Percentiles rank a stretch among this genome's conserved stretches.
Evolutionary conservation across 306 rosid species (phyloP).

Genomic region (Benincasa hispida): DNA sequence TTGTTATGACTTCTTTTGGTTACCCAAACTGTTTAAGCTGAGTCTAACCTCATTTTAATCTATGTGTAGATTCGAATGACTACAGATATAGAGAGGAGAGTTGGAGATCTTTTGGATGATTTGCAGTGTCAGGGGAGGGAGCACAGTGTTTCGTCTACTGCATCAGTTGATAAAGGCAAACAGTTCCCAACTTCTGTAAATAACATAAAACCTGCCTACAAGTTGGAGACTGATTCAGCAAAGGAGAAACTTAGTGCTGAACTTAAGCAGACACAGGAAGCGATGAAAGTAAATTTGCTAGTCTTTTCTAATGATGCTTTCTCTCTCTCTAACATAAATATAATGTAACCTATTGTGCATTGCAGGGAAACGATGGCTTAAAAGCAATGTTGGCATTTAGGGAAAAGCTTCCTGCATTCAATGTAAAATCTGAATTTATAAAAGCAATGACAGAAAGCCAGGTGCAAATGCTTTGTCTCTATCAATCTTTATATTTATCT

Average conservation of each 20-base stretch:
- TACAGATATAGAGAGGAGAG: conserved; percentile 61
- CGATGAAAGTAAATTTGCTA: conserved; percentile 34
- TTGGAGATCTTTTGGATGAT: conserved; percentile 64
- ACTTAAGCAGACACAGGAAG: conserved; percentile 68
- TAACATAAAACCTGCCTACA: conserved; percentile 18
- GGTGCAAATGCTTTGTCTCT: conserved; percentile 29
- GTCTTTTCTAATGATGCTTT: not conserved
- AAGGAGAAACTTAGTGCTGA: conserved; percentile 47
- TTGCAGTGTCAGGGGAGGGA: conserved; percentile 28
- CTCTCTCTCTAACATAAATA: conserved; percentile 6
- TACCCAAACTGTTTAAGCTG: not conserved
- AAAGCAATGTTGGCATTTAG: conserved; percentile 60
- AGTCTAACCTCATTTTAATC: not conserved
- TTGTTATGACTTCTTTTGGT: not conserved
- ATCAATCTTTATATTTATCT: not conserved
- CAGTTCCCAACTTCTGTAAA: conserved; percentile 17
- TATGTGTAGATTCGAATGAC: conserved; percentile 75
- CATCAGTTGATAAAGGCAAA: conserved; percentile 27
- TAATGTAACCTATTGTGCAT: not conserved
- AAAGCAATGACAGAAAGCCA: conserved; percentile 70
- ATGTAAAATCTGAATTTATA: conserved; percentile 66
- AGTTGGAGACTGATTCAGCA: conserved; percentile 29
- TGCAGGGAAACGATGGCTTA: conserved; percentile 45
- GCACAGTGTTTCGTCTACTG: conserved; percentile 21
- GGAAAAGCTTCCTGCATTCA: conserved; percentile 81